Evolutionary conservation across 2,329 filamentous ascomycete species (phyloP).

Genomic region (Calonectria leucothoes): DNA sequence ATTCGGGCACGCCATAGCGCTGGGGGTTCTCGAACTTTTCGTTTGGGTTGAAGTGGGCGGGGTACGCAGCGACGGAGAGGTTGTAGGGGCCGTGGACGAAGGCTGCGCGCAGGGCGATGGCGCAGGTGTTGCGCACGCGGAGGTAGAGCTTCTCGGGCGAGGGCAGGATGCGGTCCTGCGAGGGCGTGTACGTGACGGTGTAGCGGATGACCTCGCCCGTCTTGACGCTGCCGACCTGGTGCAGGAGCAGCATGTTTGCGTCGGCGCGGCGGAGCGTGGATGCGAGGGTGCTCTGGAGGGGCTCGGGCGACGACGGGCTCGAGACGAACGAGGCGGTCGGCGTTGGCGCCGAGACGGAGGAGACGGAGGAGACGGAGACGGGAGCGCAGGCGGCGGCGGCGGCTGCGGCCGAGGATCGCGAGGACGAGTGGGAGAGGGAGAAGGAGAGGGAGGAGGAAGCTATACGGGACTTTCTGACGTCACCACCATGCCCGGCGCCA

Average conservation of each 20-base stretch:
- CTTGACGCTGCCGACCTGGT: slow-evolving; percentile 92
- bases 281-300: slow-evolving; percentile 15
- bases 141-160: slow-evolving; percentile 84
- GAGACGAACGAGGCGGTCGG: slow-evolving; percentile 18
- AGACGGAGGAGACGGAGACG: slow-evolving; percentile 2
- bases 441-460: slow-evolving; percentile 11
- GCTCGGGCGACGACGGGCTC: slow-evolving; percentile 6
- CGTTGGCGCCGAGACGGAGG: slow-evolving; percentile 13
- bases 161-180: slow-evolving; percentile 88
- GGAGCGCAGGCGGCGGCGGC: slow-evolving; percentile 6
- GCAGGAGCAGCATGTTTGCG: slow-evolving; percentile 82
- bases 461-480: slow-evolving; percentile 37
- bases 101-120: slow-evolving; percentile 90
- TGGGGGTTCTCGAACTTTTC: slow-evolving; percentile 77
- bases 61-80: slow-evolving; percentile 87
- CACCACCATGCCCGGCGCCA: slow-evolving; percentile 39
- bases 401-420: slow-evolving; percentile 7
- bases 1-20: slow-evolving; percentile 84
- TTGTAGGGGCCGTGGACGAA: slow-evolving; percentile 98
- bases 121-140: slow-evolving; percentile 91
- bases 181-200: slow-evolving; percentile 92
- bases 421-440: slow-evolving; percentile 13
- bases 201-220: slow-evolving; percentile 94
- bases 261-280: slow-evolving; percentile 20
- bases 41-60: slow-evolving; percentile 85